Conservation (phyloP, 2,329 filamentous ascomycete species). For the Xylaria sp. region DNA sequence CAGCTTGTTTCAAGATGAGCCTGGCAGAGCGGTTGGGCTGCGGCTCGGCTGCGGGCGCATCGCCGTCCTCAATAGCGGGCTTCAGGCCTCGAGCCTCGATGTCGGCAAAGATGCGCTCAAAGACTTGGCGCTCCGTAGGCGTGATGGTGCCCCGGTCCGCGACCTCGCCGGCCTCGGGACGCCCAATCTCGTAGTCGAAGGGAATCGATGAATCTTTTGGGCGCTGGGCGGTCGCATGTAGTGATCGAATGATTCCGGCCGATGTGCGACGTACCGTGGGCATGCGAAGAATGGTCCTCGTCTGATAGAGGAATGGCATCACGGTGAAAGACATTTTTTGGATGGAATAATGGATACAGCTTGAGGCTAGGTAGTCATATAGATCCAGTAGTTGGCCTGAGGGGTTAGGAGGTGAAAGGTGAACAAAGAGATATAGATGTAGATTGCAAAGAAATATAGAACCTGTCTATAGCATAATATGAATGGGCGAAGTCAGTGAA, state of each 20-base stretch:
- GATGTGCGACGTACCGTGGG: slow-evolving; percentile 49
- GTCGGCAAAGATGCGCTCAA: slow-evolving; percentile 67
- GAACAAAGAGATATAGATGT: too few species aligned
- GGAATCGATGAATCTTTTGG: slow-evolving; percentile 56
- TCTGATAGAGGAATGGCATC: slow-evolving; percentile 78
- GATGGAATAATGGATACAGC: too few species aligned
- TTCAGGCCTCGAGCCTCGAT: slow-evolving; percentile 59
- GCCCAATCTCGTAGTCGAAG: slow-evolving; percentile 59
- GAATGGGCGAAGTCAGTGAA: background rate
- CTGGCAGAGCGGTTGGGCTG: slow-evolving; percentile 41
- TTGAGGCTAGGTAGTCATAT: too few species aligned
- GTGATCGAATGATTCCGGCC: slow-evolving; percentile 39
- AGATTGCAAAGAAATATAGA: background rate
- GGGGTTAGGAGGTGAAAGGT: too few species aligned
- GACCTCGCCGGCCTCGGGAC: slow-evolving; percentile 39
- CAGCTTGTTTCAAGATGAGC: slow-evolving; percentile 48
- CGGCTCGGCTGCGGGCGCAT: slow-evolving; percentile 9
- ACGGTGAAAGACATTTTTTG: slow-evolving; percentile 62
- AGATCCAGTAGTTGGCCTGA: too few species aligned
- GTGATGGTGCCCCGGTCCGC: slow-evolving; percentile 63
- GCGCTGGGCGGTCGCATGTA: slow-evolving; percentile 41
- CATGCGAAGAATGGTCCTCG: slow-evolving; percentile 65
- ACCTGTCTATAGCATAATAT: background rate
- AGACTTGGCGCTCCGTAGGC: slow-evolving; percentile 60
- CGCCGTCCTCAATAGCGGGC: slow-evolving; percentile 34